Percentiles rank a stretch among this genome's conserved stretches.
phyloP scores from a whole-genome alignment of 1,284 basidiomycete genomes.

The Erythrobasidium hasegawianum region DNA sequence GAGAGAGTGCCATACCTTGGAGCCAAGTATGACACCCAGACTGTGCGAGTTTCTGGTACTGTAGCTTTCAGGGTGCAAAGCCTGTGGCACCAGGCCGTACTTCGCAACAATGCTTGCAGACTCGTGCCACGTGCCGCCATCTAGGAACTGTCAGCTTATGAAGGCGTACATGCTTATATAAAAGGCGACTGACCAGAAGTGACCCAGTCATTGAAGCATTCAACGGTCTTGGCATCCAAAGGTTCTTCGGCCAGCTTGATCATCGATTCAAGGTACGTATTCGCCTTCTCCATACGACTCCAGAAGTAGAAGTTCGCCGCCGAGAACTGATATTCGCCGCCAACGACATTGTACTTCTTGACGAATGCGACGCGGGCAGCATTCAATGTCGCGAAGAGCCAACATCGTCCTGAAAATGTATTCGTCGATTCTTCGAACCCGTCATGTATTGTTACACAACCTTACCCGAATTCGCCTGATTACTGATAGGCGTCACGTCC shows the following conservation, averaged over 20 bases:
- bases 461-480: background rate
- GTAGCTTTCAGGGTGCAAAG: slow-evolving; percentile 76
- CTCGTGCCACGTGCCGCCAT: slow-evolving; percentile 61
- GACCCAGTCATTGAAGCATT: slow-evolving; percentile 82
- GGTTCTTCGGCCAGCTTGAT: slow-evolving; percentile 76
- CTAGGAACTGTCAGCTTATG: background rate
- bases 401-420: no score
- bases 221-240: slow-evolving; percentile 74
- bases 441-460: background rate
- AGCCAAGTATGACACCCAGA: slow-evolving; percentile 72
- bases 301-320: slow-evolving; percentile 90
- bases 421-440: no score
- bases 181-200: slow-evolving; percentile 60
- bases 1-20: slow-evolving; percentile 62
- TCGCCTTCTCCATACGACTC: slow-evolving; percentile 92
- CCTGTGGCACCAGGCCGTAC: slow-evolving; percentile 78
- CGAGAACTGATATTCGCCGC: slow-evolving; percentile 70
- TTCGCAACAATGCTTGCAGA: slow-evolving; percentile 75
- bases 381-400: slow-evolving; percentile 72
- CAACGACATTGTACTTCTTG: slow-evolving; percentile 71
- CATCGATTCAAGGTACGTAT: slow-evolving; percentile 84
- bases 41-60: slow-evolving; percentile 70
- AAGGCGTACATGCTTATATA: no score
- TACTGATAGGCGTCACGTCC: background rate
- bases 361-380: slow-evolving; percentile 66